These are phyloP conservation scores for Nyssa sinensis DNA, from an alignment of 148 eudicot genomes.

Conservation along the genomic window DNA sequence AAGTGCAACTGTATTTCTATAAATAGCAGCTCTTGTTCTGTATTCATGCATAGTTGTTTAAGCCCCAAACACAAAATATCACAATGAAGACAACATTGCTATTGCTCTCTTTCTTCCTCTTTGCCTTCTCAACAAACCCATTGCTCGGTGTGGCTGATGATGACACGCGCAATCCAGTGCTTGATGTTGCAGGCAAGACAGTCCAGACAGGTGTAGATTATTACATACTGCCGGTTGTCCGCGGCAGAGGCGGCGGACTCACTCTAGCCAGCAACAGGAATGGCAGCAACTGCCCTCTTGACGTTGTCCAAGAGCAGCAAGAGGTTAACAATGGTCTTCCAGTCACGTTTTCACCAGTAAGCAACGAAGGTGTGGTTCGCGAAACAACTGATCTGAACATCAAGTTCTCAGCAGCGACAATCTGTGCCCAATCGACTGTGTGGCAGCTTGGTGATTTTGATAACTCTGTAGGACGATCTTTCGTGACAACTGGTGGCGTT, in stretches of 20 bases:
- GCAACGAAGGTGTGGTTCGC: slow-evolving; percentile 6
- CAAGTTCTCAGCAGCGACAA: slow-evolving; percentile 19
- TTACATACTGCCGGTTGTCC: slow-evolving; percentile 20
- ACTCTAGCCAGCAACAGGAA: slow-evolving; percentile 10
- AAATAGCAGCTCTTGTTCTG: too few species aligned
- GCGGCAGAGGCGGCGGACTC: slow-evolving; percentile 27
- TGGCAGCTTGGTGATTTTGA: slow-evolving; percentile 18
- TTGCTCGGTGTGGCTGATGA: not conserved
- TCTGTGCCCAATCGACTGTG: slow-evolving; percentile 30
- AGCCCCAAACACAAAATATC: not conserved
- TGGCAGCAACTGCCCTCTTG: slow-evolving; percentile 21
- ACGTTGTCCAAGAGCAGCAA: slow-evolving; percentile 15
- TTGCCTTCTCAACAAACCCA: not conserved
- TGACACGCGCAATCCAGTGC: not conserved
- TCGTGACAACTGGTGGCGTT: slow-evolving; percentile 18
- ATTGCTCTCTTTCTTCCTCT: slow-evolving; percentile 1
- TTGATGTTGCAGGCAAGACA: not conserved
- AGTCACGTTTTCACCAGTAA: slow-evolving; percentile 16
- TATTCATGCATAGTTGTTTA: too few species aligned
- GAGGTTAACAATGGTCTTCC: slow-evolving; percentile 25
- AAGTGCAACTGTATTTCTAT: too few species aligned
- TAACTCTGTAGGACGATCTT: not conserved
- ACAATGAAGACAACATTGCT: slow-evolving; percentile 12
- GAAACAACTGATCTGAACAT: slow-evolving; percentile 25
- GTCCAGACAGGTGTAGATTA: slow-evolving; percentile 11